phyloP scores from a whole-genome alignment of 2,329 filamentous ascomycete genomes.

The Penicillium occitanis region DNA sequence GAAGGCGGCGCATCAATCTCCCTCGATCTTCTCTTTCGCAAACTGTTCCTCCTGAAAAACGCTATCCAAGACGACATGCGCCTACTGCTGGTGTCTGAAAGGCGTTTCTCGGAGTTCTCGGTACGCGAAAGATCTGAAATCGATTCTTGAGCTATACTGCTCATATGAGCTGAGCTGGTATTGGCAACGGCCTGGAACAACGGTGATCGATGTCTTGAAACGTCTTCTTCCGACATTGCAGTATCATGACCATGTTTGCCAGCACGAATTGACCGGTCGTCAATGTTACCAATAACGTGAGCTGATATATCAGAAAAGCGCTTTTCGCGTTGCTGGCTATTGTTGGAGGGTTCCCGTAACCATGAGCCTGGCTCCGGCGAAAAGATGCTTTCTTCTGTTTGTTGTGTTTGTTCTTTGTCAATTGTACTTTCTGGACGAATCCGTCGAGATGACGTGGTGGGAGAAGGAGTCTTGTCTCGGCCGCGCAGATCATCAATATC shows the following conservation, averaged over 20 bases:
- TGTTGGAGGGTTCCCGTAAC: constrained; percentile 36
- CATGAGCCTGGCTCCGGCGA: constrained; percentile 30
- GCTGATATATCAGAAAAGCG: constrained; percentile 34
- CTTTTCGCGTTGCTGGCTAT: constrained; percentile 23
- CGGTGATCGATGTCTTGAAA: constrained; percentile 44
- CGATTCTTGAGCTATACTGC: constrained; percentile 52
- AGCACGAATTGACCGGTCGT: constrained; percentile 36
- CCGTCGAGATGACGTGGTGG: constrained; percentile 17
- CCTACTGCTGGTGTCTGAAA: constrained; percentile 55
- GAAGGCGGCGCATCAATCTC: constrained; percentile 57
- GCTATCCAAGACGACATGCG: constrained; percentile 62
- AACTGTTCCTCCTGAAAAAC: constrained; percentile 69
- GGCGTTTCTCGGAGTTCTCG: constrained; percentile 53
- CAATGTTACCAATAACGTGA: constrained; percentile 35
- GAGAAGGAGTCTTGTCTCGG: constrained; percentile 21
- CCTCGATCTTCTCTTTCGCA: constrained; percentile 56
- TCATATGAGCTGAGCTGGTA: constrained; percentile 56
- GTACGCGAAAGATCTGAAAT: constrained; percentile 53
- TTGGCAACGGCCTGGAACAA: constrained; percentile 47
- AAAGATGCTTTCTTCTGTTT: constrained; percentile 13
- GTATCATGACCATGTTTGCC: constrained; percentile 30
- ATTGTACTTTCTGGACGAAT: constrained; percentile 2
- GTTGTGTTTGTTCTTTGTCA: neutral
- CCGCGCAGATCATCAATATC: constrained; percentile 21
- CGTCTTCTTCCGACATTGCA: constrained; percentile 37